Evolutionary conservation across 148 eudicot species (phyloP), one percentile per base, ranked within the genome.

Genomic region (Gaultheria prostrata): DNA sequence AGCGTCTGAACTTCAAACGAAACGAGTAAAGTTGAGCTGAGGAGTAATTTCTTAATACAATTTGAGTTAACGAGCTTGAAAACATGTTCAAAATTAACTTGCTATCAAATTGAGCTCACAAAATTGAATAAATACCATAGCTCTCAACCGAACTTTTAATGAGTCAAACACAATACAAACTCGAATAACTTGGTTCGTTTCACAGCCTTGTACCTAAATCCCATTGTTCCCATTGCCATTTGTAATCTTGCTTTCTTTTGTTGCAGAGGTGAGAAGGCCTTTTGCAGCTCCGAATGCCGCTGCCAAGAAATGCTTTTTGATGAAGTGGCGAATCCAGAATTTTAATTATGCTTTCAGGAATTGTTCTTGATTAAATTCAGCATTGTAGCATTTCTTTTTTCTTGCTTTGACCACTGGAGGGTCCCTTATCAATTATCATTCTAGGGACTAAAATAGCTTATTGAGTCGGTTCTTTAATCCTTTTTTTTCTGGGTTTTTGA

Each of bases 231-330:
- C 72, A 28, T 63, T 10, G 33, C 14, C 70, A 63, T 67, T 67
- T 13, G 20, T 28, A 67, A 28, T 30, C 72, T 28, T 67, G 70
- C 18, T 67, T 67, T 28, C 39, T 28, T 67, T 28, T 28, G 35
- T 63, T 67, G 26, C 76, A 63, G 67, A 15, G n/a, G 72, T 71
- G 98, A 95, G 73, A 94, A 91, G 86, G 93, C 91, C 20, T 95
- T 95, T 87, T 94, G 98, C 85, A 95, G 95, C 88, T 84, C 86
- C 49, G 98, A 95, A 83, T 93, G 98, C 90, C 90, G 98, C 15
- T 77, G 88, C 85, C 89, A 93, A 88, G 97, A 87, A 85, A 95
- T 95, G 94, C 86, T 93, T 77, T 91, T 85, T 45, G 97, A 95
- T 84, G 90, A 82, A 82, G 83, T 81, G 86, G 82, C 87, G 87